Evolutionary conservation across 768 basidiomycete species (phyloP).

Genomic region (Collybiopsis confluens): DNA sequence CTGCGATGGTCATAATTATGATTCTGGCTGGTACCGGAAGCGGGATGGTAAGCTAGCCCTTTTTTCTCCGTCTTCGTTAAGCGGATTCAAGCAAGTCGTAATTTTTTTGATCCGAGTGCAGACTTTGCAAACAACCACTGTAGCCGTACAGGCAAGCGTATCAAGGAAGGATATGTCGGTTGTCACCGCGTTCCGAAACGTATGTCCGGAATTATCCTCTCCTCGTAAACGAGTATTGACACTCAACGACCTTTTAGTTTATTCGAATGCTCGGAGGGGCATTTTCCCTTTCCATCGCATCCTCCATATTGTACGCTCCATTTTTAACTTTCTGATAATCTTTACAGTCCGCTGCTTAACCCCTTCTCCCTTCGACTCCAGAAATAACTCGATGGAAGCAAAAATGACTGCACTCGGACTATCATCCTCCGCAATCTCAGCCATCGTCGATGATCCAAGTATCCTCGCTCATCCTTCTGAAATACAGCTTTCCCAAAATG

Average conservation of each 20-base stretch:
- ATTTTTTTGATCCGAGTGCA: too few relatives aligned
- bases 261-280: conserved; percentile 69
- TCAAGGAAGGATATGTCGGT: conserved; percentile 70
- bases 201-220: conserved; percentile 18
- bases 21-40: conserved; percentile 56
- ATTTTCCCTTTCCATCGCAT: conserved; percentile 57
- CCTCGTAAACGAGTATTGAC: background rate
- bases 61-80: too few relatives aligned
- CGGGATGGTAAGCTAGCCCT: conserved; percentile 49
- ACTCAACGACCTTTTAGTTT: conserved; percentile 38
- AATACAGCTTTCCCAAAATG: conserved; percentile 30
- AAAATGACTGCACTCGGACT: conserved; percentile 36
- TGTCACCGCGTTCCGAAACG: conserved; percentile 65
- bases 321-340: background rate
- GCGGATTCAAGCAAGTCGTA: too few relatives aligned
- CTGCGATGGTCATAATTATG: conserved; percentile 55
- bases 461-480: conserved; percentile 25
- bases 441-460: conserved; percentile 47
- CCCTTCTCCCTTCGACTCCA: conserved; percentile 9
- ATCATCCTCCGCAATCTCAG: conserved; percentile 30
- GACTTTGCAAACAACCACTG: conserved; percentile 62
- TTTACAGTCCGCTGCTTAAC: background rate
- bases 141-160: conserved; percentile 72
- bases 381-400: conserved; percentile 44
- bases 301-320: conserved; percentile 48